Evolutionary conservation across 2,329 filamentous ascomycete species (phyloP), one percentile per base, ranked within the genome.

Genomic region (Teratosphaeria destructans): DNA sequence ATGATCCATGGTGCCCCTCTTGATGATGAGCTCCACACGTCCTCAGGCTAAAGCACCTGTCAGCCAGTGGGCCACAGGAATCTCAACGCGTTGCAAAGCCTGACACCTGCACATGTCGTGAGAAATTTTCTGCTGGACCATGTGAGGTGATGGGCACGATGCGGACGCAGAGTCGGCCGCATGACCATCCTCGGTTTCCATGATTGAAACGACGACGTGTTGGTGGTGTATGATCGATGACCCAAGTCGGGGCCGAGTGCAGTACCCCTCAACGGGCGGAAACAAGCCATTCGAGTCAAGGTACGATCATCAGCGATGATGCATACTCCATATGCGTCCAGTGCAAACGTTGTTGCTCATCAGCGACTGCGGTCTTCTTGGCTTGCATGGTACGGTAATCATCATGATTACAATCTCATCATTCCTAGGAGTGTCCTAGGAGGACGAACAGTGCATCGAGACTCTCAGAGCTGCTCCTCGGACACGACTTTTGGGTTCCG

Each of bases 1-100:
- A 27, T 59, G 60, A 61, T 54, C 60, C 60, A 56, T 60, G 60
- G 37, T 32, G 16, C 29, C 23, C 32, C 54, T 26, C 54, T 26
- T 10, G 12, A 19, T 19, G 19, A 19, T 19, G 19, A 11, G 52
- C 52, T 32, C 23, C 12, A 27, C 54, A 32, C 14, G 19, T n/a
- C 27, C 52, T 53, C 52, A 43, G 11, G 19, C 43, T 19, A 14
- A 12, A 54, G 27, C 53, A 54, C 53, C 32, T 54, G 53, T 32
- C 53, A 19, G 53, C 53, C 27, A 54, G 34, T 34, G 27, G 34
- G 27, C 26, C 53, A n/a, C 53, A 16, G 19, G 7, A n/a, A 49
- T 5, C 23, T 32, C n/a, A 16, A 37, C 29, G 27, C 53, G 34
- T 27, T 32, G 3, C 27, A 54, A 34, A 54, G 3, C 23, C 11